A percentile compares a stretch with the other conserved stretches of the same genome.
These are phyloP conservation scores for Verruconis gallopava DNA, from an alignment of 2,329 filamentous ascomycete genomes.

Conservation along the genomic window DNA sequence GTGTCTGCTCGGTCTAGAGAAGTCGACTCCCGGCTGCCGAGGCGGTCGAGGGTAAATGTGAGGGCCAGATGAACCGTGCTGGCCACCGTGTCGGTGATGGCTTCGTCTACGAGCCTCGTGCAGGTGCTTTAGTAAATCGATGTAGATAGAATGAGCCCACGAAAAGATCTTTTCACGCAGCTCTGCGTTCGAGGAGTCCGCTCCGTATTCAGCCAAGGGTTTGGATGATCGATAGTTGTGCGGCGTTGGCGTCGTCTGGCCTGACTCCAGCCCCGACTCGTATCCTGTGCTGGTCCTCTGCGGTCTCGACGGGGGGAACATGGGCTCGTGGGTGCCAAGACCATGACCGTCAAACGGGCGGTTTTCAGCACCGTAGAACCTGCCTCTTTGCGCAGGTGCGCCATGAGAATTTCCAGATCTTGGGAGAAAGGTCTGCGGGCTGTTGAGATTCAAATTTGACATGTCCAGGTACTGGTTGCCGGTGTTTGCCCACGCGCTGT, in stretches of 20 bases:
- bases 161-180: slow-evolving; percentile 32
- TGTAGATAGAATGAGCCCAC: slow-evolving; percentile 34
- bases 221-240: slow-evolving; percentile 2
- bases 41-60: slow-evolving; percentile 50
- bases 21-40: slow-evolving; percentile 40
- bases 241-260: slow-evolving; percentile 5
- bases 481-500: neutral
- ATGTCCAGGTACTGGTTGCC: neutral
- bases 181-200: slow-evolving; percentile 29
- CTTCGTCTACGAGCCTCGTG: slow-evolving; percentile 29
- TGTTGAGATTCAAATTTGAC: neutral
- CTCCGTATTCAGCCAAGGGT: slow-evolving; percentile 22
- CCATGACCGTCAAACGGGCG: neutral
- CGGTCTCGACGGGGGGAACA: neutral
- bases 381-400: neutral
- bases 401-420: neutral
- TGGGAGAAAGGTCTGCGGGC: slow-evolving; percentile 1
- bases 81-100: neutral
- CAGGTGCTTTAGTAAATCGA: slow-evolving; percentile 35
- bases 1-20: slow-evolving; percentile 23
- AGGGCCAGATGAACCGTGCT: slow-evolving; percentile 31
- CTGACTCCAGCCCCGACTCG: slow-evolving; percentile 7
- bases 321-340: neutral
- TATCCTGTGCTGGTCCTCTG: neutral
- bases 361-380: neutral